A percentile compares a stretch with the other conserved stretches of the same genome.
phyloP scores from a whole-genome alignment of 768 basidiomycete genomes.

The Mycena rosella region DNA sequence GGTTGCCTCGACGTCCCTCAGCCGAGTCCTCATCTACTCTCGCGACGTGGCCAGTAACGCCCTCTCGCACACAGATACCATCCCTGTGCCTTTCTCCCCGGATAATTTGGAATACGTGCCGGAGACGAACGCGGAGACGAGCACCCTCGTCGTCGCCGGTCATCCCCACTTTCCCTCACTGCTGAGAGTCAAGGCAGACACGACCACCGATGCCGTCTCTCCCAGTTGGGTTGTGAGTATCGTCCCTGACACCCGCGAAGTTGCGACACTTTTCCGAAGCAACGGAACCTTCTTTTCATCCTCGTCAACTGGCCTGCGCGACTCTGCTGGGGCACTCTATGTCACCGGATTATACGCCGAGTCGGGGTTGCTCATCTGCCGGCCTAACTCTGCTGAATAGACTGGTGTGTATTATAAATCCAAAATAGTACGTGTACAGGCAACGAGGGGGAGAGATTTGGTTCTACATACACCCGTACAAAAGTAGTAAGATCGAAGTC shows the following conservation, averaged over 20 bases:
- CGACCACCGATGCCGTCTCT: conserved; percentile 49
- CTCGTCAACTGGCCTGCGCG: conserved; percentile 66
- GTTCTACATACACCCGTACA: conserved; percentile 32
- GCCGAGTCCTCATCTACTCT: conserved; percentile 63
- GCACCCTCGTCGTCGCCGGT: conserved; percentile 69
- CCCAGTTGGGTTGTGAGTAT: conserved; percentile 74
- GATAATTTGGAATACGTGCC: conserved; percentile 73
- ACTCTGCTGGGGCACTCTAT: conserved; percentile 63
- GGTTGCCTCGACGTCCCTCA: conserved; percentile 65
- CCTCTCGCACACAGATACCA: conserved; percentile 52
- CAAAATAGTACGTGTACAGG: conserved; percentile 33
- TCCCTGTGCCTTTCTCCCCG: conserved; percentile 68
- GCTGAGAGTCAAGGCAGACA: conserved; percentile 55
- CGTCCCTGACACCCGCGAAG: conserved; percentile 46
- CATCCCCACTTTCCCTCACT: conserved; percentile 75
- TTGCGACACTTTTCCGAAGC: conserved; percentile 82
- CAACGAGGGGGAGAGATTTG: conserved; percentile 7
- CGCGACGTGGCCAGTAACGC: conserved; percentile 60
- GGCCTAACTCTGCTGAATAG: background rate
- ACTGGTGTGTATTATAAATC: conserved; percentile 8
- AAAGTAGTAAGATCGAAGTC: conserved; percentile 14
- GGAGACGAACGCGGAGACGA: conserved; percentile 45
- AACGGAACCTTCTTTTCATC: conserved; percentile 71
- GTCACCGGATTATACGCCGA: conserved; percentile 70
- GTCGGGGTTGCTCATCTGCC: conserved; percentile 66